Evolutionary conservation across 225 moss, liverwort and hornwort species (phyloP).

Genomic region (Takakia lepidozioides): DNA sequence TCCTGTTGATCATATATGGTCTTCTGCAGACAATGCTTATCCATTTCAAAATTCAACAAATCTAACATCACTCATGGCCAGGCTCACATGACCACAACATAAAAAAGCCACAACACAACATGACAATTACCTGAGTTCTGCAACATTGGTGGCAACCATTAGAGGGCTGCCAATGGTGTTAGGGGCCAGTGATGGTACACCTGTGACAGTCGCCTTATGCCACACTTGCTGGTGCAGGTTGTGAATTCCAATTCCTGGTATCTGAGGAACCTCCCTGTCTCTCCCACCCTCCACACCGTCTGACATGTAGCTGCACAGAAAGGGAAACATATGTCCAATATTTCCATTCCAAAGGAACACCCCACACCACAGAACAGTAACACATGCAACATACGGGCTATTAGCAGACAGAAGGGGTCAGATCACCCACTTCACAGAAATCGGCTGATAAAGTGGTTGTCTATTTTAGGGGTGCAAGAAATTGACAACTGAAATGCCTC

Average conservation of each 20-base stretch:
- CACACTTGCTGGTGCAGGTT: constrained; percentile 85
- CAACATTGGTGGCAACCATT: constrained; percentile 52
- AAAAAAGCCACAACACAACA: no score
- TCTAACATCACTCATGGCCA: no score
- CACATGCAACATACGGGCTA: no score
- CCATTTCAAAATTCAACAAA: no score
- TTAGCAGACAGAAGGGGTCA: no score
- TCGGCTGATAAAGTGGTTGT: neutral
- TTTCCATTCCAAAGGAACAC: no score
- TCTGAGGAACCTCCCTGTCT: constrained; percentile 33
- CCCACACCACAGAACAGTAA: no score
- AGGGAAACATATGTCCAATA: no score
- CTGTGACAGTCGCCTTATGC: constrained; percentile 34
- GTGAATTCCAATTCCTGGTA: constrained; percentile 74
- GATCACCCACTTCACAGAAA: no score
- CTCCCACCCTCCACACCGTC: constrained; percentile 23
- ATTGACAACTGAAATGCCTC: neutral
- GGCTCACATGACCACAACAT: no score
- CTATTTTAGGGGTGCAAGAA: neutral
- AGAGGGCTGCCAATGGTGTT: constrained; percentile 44
- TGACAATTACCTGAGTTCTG: constrained; percentile 36
- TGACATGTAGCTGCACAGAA: constrained; percentile 68
- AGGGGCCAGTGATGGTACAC: constrained; percentile 24
- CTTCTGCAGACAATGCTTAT: no score
- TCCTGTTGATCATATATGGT: no score